Conservation (phyloP, 495 filamentous ascomycete species). For the Diplogelasinospora grovesii region DNA sequence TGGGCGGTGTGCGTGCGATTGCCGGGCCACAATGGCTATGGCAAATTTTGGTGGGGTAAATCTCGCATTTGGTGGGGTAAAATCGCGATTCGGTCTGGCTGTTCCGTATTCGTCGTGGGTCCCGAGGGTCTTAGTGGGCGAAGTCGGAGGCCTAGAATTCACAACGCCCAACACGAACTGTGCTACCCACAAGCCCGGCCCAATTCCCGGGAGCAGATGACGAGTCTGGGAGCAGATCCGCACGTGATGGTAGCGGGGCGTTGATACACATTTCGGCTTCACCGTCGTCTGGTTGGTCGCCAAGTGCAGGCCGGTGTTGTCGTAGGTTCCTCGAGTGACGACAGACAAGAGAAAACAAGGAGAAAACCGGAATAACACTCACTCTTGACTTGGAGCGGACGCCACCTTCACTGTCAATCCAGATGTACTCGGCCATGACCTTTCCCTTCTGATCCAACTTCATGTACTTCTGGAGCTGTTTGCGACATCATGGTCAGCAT, state of each 20-base stretch:
- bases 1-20: background rate
- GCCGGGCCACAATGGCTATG: background rate
- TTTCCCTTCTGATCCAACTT: conserved; percentile 79
- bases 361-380: conserved; percentile 33
- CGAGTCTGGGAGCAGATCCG: no score
- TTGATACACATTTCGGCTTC: no score
- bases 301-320: no score
- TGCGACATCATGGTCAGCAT: no score
- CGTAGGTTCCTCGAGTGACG: conserved; percentile 12
- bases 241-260: no score
- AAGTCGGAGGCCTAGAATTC: conserved; percentile 3
- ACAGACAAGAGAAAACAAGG: conserved; percentile 11
- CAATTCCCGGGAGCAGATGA: no score
- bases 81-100: background rate
- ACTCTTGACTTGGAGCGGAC: conserved; percentile 90
- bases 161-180: no score
- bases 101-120: background rate
- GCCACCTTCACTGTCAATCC: conserved; percentile 78
- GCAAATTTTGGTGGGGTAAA: background rate
- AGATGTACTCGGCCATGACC: conserved; percentile 85
- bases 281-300: no score
- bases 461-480: conserved; percentile 86
- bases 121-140: background rate
- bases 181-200: no score
- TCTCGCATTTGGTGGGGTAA: conserved; percentile 2